A percentile compares a stretch with the other conserved stretches of the same genome.
Conservation (phyloP, 2,329 filamentous ascomycete species). For the Emmonsiellopsis sp. region DNA sequence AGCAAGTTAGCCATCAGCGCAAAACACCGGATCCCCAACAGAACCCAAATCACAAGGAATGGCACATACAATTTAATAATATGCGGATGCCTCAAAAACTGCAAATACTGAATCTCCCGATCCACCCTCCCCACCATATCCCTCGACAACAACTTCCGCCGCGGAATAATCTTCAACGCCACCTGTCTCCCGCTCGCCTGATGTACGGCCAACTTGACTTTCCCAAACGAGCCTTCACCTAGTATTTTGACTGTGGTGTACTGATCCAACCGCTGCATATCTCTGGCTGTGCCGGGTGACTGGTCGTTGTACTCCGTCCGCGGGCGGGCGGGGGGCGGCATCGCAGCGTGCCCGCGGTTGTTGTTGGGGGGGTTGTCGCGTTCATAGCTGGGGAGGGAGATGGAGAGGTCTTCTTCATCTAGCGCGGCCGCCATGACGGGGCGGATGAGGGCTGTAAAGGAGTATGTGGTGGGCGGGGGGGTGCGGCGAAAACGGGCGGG, state of each 20-base stretch:
- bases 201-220: conserved; percentile 94
- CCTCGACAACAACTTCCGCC: conserved; percentile 89
- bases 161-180: conserved; percentile 92
- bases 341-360: conserved; percentile 14
- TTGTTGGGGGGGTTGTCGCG: conserved; percentile 4
- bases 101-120: conserved; percentile 95
- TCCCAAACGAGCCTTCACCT: conserved; percentile 95
- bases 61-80: conserved; percentile 87
- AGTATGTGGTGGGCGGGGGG: neutral
- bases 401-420: conserved; percentile 29
- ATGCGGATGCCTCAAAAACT: conserved; percentile 89
- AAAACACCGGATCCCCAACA: neutral
- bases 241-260: conserved; percentile 87
- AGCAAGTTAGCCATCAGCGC: conserved; percentile 12
- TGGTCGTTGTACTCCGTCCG: conserved; percentile 21
- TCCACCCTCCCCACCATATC: conserved; percentile 98
- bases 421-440: conserved; percentile 26
- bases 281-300: conserved; percentile 42
- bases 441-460: neutral
- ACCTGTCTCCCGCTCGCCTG: conserved; percentile 89
- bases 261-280: conserved; percentile 78
- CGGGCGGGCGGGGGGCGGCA: conserved; percentile 1
- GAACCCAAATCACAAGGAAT: neutral
- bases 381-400: conserved; percentile 23
- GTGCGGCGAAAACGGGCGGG: neutral